A percentile compares a stretch with the other conserved stretches of the same genome.
These are phyloP conservation scores for Plasmodium vivax DNA, from an alignment of 169 alveolate genomes.

Conservation along the genomic window DNA sequence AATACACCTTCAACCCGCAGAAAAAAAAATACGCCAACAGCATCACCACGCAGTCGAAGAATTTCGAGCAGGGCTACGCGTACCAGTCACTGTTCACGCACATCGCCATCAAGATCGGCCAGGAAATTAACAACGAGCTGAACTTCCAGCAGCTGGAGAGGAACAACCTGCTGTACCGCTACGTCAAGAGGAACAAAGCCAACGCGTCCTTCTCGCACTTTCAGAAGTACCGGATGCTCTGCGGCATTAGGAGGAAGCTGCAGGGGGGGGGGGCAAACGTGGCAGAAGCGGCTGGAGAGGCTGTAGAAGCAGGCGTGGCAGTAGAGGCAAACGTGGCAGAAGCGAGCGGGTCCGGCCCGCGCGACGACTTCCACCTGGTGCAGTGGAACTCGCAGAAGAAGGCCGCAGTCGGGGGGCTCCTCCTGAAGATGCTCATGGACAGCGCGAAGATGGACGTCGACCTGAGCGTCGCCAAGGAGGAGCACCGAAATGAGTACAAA, in stretches of 20 bases:
- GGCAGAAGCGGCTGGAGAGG: neutral
- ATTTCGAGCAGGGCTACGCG: slow-evolving; percentile 70
- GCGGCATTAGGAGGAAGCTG: slow-evolving; percentile 11
- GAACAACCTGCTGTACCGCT: slow-evolving; percentile 31
- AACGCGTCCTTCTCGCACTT: slow-evolving; percentile 58
- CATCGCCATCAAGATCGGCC: slow-evolving; percentile 83
- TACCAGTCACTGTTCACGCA: slow-evolving; percentile 83
- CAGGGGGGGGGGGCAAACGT: neutral
- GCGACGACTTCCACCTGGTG: slow-evolving; percentile 62
- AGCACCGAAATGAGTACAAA: slow-evolving; percentile 75
- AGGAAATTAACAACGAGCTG: slow-evolving; percentile 80
- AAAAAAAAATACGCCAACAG: slow-evolving; percentile 76
- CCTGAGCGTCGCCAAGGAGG: slow-evolving; percentile 78
- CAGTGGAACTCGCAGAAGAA: slow-evolving; percentile 82
- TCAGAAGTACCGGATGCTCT: slow-evolving; percentile 21
- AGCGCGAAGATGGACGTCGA: slow-evolving; percentile 82
- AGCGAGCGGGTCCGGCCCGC: slow-evolving; percentile 22
- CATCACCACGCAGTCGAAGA: slow-evolving; percentile 76
- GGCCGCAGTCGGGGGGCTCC: slow-evolving; percentile 83
- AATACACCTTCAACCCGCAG: slow-evolving; percentile 81
- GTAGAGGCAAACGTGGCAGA: neutral
- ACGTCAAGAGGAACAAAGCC: slow-evolving; percentile 35
- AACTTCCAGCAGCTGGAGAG: slow-evolving; percentile 38
- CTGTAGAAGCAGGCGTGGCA: neutral
- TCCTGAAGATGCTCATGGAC: slow-evolving; percentile 79